Evolutionary conservation across 257 asterid species (phyloP).

Genomic region (Lantana camara): DNA sequence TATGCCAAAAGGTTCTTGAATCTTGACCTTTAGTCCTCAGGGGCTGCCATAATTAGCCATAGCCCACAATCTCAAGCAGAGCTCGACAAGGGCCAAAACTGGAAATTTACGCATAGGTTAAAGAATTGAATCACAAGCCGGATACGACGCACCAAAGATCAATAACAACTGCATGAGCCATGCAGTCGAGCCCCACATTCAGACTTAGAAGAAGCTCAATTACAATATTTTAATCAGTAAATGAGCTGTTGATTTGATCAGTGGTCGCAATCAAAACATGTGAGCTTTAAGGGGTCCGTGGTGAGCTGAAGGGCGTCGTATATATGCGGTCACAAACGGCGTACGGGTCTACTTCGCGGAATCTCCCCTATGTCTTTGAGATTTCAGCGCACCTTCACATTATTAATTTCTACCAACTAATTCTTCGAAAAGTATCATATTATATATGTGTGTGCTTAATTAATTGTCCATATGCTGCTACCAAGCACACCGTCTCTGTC

Average conservation of each 20-base stretch:
- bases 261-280: conserved; percentile 16
- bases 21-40: too few species aligned
- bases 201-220: neutral
- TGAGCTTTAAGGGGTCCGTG: conserved; percentile 26
- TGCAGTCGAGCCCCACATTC: too few species aligned
- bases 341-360: conserved; percentile 25
- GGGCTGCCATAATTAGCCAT: too few species aligned
- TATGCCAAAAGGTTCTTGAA: too few species aligned
- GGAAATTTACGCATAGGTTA: neutral
- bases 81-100: conserved; percentile 16
- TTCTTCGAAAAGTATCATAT: neutral
- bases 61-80: too few species aligned
- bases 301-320: conserved; percentile 6
- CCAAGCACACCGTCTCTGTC: too few species aligned
- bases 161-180: neutral
- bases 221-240: neutral
- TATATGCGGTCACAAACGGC: conserved; percentile 29
- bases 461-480: too few species aligned
- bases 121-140: neutral
- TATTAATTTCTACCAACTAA: neutral
- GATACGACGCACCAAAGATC: conserved; percentile 10
- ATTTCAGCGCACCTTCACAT: neutral
- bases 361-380: too few species aligned
- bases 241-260: neutral
- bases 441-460: too few species aligned